A percentile compares a stretch with the other conserved stretches of the same genome.
Evolutionary conservation across 2,329 filamentous ascomycete genomes (phyloP).

Genomic region (Hypoxylon sp.): DNA sequence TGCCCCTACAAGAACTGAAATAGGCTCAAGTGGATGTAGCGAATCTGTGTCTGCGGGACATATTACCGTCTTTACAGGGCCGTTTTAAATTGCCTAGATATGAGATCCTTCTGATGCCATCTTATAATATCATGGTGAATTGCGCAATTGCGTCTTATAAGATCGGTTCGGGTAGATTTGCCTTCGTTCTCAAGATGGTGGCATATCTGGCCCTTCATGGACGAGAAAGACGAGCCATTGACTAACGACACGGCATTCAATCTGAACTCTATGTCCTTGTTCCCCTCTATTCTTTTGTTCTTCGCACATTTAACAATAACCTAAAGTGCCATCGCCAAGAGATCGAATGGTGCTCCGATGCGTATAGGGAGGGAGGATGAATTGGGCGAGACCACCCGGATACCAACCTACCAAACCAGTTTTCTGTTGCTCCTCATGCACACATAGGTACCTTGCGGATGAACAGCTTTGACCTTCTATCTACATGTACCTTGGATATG

Average conservation of each 20-base stretch:
- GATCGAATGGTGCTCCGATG: slow-evolving; percentile 42
- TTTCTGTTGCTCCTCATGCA: slow-evolving; percentile 20
- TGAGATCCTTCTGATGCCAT: slow-evolving; percentile 39
- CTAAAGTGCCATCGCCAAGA: slow-evolving; percentile 48
- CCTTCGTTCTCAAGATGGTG: slow-evolving; percentile 6
- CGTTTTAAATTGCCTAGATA: slow-evolving; percentile 30
- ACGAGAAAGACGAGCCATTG: slow-evolving; percentile 12
- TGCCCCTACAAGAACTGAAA: slow-evolving; percentile 34
- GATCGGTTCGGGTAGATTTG: slow-evolving; percentile 1
- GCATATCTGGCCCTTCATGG: slow-evolving; percentile 1
- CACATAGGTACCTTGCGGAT: slow-evolving; percentile 6
- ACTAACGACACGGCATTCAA: slow-evolving; percentile 24
- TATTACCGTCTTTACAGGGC: slow-evolving; percentile 38
- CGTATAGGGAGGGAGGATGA: slow-evolving; percentile 27
- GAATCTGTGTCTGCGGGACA: slow-evolving; percentile 34
- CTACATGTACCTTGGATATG: not conserved
- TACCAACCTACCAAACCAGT: slow-evolving; percentile 32
- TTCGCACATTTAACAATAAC: slow-evolving; percentile 46
- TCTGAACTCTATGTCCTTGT: slow-evolving; percentile 19
- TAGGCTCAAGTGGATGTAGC: slow-evolving; percentile 46
- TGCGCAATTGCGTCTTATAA: slow-evolving; percentile 25
- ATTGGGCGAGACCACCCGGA: slow-evolving; percentile 42
- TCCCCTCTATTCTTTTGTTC: slow-evolving; percentile 13
- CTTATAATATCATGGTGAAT: slow-evolving; percentile 32
- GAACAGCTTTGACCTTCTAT: slow-evolving; percentile 3